Evolutionary conservation across 2,329 filamentous ascomycete species (phyloP).

Genomic region (Fusarium pininemorale): DNA sequence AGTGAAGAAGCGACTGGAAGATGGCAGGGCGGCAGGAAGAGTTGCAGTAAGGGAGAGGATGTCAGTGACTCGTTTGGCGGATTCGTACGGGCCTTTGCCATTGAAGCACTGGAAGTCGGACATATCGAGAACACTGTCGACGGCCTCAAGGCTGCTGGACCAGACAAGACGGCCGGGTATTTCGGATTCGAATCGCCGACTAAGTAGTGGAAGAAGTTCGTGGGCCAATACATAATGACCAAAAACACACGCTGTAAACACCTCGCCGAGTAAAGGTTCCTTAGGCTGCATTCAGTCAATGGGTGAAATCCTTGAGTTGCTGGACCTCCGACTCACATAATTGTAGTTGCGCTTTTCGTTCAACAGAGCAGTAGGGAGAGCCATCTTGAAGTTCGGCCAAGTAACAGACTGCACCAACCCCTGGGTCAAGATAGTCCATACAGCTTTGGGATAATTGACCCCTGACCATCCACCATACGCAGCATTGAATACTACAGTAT

Average conservation of each 20-base stretch:
- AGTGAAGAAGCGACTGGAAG: conserved; percentile 66
- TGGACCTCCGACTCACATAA: conserved; percentile 43
- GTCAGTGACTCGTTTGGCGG: conserved; percentile 87
- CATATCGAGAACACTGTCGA: conserved; percentile 61
- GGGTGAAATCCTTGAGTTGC: background rate
- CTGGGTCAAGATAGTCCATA: conserved; percentile 61
- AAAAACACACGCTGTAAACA: conserved; percentile 93
- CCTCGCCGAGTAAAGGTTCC: conserved; percentile 73
- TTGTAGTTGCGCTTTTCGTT: conserved; percentile 50
- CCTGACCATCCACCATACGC: conserved; percentile 88
- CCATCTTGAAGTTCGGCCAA: conserved; percentile 80
- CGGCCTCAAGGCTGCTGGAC: conserved; percentile 83
- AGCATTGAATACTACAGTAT: conserved; percentile 85
- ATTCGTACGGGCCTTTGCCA: conserved; percentile 77
- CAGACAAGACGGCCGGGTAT: conserved; percentile 78
- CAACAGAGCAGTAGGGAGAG: conserved; percentile 58
- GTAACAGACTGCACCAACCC: conserved; percentile 75
- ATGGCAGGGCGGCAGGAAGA: conserved; percentile 69
- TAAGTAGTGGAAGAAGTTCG: conserved; percentile 78
- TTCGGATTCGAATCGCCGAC: conserved; percentile 53
- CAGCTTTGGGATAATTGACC: conserved; percentile 72
- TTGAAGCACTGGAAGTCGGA: conserved; percentile 80
- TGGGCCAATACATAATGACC: conserved; percentile 93
- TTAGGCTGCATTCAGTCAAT: conserved; percentile 54
- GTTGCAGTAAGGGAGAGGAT: conserved; percentile 78